Conservation (phyloP, 148 eudicot species). For the Suaeda aralocaspica region DNA sequence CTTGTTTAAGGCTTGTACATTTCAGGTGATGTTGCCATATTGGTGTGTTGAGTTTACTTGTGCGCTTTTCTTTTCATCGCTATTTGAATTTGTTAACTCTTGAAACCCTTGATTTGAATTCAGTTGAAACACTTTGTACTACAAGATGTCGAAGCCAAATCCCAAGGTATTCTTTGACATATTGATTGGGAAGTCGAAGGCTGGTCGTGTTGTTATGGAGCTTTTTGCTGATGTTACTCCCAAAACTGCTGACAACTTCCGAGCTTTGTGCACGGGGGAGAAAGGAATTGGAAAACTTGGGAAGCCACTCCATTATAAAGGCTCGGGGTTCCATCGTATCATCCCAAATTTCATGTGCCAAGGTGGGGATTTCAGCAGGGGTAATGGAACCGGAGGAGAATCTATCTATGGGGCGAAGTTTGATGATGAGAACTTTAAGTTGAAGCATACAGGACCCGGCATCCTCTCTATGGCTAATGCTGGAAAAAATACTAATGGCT, state of each 20-base stretch:
- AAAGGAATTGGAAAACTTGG: slow-evolving; percentile 68
- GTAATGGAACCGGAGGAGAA: slow-evolving; percentile 87
- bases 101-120: neutral
- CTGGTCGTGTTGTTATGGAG: slow-evolving; percentile 74
- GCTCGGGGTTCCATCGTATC: slow-evolving; percentile 75
- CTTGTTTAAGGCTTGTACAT: too few relatives aligned
- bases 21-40: too few relatives aligned
- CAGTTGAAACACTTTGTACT: neutral
- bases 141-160: slow-evolving; percentile 44
- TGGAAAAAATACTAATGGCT: slow-evolving; percentile 64
- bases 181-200: slow-evolving; percentile 53
- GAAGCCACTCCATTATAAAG: slow-evolving; percentile 79
- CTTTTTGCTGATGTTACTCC: slow-evolving; percentile 62
- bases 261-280: slow-evolving; percentile 90
- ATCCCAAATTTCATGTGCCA: slow-evolving; percentile 89
- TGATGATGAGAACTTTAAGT: slow-evolving; percentile 69
- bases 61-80: neutral
- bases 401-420: slow-evolving; percentile 76
- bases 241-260: slow-evolving; percentile 79
- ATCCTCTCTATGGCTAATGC: slow-evolving; percentile 76
- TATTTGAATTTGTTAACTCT: neutral
- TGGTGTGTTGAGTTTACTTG: neutral
- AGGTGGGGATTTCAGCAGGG: slow-evolving; percentile 88
- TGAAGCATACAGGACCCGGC: slow-evolving; percentile 58
- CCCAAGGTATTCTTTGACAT: slow-evolving; percentile 91